These are phyloP conservation scores for Plasmodium vinckei DNA, from an alignment of 169 alveolate species.

Conservation along the genomic window DNA sequence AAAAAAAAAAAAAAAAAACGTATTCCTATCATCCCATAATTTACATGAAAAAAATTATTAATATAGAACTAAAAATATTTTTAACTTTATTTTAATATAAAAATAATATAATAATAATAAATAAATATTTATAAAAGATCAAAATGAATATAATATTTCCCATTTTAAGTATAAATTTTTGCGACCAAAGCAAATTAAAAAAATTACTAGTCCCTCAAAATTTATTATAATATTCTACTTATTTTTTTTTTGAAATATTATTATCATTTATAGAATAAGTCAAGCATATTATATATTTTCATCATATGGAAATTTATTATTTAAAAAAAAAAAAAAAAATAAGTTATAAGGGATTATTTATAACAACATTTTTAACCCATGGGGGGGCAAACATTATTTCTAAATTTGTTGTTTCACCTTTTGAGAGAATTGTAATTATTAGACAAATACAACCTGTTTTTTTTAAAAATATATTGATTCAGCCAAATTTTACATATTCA, in stretches of 20 bases:
- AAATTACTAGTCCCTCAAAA: no score
- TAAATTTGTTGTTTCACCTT: conserved; percentile 52
- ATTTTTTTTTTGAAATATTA: neutral
- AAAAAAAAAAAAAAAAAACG: no score
- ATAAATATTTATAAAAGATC: no score
- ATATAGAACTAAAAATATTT: no score
- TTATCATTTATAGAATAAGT: conserved; percentile 1
- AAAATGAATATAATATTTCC: no score
- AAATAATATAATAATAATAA: no score
- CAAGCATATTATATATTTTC: neutral
- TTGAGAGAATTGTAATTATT: conserved; percentile 66
- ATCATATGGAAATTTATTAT: conserved; percentile 72
- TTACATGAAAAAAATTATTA: no score
- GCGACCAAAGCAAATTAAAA: no score
- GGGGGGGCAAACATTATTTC: conserved; percentile 75
- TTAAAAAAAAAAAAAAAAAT: conserved; percentile 73
- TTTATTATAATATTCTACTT: no score
- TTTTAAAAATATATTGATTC: conserved; percentile 41
- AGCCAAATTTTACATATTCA: conserved; percentile 45
- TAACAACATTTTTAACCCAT: conserved; percentile 72
- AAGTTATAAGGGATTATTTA: conserved; percentile 55
- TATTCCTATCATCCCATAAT: no score
- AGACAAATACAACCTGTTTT: conserved; percentile 64
- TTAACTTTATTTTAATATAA: no score
- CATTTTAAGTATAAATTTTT: no score